Conservation (phyloP, 495 filamentous ascomycete genomes). For the Elaphomyces granulatus region DNA sequence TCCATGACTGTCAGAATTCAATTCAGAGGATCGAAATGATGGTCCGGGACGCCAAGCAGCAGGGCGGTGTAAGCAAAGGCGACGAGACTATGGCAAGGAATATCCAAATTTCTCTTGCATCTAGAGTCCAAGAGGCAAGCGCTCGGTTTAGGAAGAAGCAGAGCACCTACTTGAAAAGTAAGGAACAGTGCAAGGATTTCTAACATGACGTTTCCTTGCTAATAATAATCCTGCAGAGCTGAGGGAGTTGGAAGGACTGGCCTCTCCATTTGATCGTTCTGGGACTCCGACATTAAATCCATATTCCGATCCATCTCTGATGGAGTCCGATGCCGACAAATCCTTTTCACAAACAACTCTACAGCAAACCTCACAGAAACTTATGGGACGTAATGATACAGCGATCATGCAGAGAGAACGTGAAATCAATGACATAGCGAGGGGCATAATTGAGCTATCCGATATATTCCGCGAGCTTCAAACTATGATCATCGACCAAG, state of each 20-base stretch:
- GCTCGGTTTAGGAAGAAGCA: constrained; percentile 92
- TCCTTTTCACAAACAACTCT: constrained; percentile 83
- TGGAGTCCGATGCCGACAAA: constrained; percentile 83
- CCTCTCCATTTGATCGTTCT: constrained; percentile 45
- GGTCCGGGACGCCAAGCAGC: constrained; percentile 57
- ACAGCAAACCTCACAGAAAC: constrained; percentile 54
- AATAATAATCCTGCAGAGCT: constrained; percentile 56
- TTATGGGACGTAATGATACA: constrained; percentile 62
- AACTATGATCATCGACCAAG: constrained; percentile 95
- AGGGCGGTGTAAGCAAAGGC: constrained; percentile 52
- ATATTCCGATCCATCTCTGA: constrained; percentile 64
- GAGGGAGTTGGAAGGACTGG: constrained; percentile 56
- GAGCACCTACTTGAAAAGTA: constrained; percentile 90
- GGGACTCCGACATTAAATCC: constrained; percentile 51
- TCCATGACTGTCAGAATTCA: constrained; percentile 76
- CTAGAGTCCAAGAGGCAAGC: constrained; percentile 83
- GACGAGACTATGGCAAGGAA: constrained; percentile 96
- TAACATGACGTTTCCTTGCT: constrained; percentile 4
- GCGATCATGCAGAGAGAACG: constrained; percentile 83
- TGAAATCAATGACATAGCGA: constrained; percentile 96
- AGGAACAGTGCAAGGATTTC: constrained; percentile 5
- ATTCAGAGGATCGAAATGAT: constrained; percentile 79
- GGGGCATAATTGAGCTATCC: constrained; percentile 90
- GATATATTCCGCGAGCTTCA: constrained; percentile 96
- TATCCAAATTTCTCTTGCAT: constrained; percentile 78